Base-by-base conservation (phyloP, 2,329 filamentous ascomycete species). In the Pleomassaria siparia region DNA sequence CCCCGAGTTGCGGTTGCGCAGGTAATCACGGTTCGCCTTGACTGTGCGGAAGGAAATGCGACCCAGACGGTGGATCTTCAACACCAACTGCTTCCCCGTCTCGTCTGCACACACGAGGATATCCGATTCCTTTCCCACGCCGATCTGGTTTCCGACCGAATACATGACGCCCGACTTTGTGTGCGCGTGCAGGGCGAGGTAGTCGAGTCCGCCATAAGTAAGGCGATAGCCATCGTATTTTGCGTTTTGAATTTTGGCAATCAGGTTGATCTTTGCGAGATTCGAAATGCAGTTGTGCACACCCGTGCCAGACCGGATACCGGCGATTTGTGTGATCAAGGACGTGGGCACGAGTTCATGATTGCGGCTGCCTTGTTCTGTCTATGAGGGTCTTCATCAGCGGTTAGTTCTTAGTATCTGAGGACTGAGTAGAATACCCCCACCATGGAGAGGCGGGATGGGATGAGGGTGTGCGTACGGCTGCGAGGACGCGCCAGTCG, bases 201-300 rank as follows among this genome's bases (percentile, higher is more conserved):
- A 99, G 76, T 99, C 94, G 40, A 97, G 84, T 2, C 94, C 94
- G 62, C 94, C 94, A 69, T 99, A 99, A 6, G 92, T 96, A 45
- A 99, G 81, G 44, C 95, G 86, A 75, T 99, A 99, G 52, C 94
- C 94, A 65, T 99, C 94, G 74, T 99, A 99, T 72, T 90, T 92
- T 54, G 92, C 89, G 71, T 97, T 96, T 73, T 96, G 95, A 59
- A 96, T 85, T 59, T 88, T 88, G 36, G 88, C 91, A 62, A 99
- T 96, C 61, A 99, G 80, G 50, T 89, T 89, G 40, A 87, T 85
- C 73, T 99, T 99, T 54, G 94, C 94, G 43, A 99, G 84, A 44
- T 84, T 86, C 20, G 91, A 95, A 59, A 99, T 97, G 66, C 85
- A 87, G 63, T 81, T 88, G 72, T 94, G 88, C 16, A 95, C 90